A percentile compares a stretch with the other conserved stretches of the same genome.
phyloP scores from a whole-genome alignment of 2,329 filamentous ascomycete species.

The Cercospora canescens region DNA sequence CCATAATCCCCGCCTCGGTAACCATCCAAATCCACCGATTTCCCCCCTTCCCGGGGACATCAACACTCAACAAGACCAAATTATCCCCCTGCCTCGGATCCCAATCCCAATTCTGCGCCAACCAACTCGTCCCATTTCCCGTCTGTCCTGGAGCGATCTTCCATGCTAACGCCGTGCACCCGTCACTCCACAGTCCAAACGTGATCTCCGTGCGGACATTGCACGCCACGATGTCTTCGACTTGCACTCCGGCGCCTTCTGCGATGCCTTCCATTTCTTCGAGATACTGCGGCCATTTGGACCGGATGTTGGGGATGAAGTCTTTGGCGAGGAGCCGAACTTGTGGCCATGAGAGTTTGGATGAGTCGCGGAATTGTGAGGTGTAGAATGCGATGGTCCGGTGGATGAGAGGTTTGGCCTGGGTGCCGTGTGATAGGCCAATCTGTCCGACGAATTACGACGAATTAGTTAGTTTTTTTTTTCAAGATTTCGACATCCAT shows the following conservation, averaged over 20 bases:
- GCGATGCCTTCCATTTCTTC: conserved; percentile 52
- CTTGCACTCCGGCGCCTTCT: conserved; percentile 46
- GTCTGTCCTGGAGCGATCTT: conserved; percentile 21
- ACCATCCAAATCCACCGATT: conserved; percentile 56
- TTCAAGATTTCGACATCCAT: too few species aligned
- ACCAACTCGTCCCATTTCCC: conserved; percentile 33
- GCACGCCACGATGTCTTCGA: conserved; percentile 58
- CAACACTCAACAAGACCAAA: conserved; percentile 51
- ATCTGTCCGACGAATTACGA: too few species aligned
- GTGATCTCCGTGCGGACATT: conserved; percentile 60
- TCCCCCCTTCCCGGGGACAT: conserved; percentile 31
- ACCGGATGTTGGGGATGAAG: conserved; percentile 49
- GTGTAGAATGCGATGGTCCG: conserved; percentile 51
- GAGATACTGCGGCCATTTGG: conserved; percentile 44
- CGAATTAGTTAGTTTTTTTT: too few species aligned
- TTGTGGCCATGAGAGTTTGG: conserved; percentile 47
- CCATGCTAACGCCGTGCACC: conserved; percentile 57
- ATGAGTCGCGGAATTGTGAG: conserved; percentile 47
- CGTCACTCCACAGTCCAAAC: conserved; percentile 59
- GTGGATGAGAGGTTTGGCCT: conserved; percentile 42
- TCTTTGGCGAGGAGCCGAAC: conserved; percentile 47
- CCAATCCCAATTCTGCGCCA: conserved; percentile 66
- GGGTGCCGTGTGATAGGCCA: conserved; percentile 48
- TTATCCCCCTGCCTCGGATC: conserved; percentile 51
- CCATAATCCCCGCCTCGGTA: conserved; percentile 62